Conservation (phyloP, 768 basidiomycete species). For the Amyloporia xantha region DNA sequence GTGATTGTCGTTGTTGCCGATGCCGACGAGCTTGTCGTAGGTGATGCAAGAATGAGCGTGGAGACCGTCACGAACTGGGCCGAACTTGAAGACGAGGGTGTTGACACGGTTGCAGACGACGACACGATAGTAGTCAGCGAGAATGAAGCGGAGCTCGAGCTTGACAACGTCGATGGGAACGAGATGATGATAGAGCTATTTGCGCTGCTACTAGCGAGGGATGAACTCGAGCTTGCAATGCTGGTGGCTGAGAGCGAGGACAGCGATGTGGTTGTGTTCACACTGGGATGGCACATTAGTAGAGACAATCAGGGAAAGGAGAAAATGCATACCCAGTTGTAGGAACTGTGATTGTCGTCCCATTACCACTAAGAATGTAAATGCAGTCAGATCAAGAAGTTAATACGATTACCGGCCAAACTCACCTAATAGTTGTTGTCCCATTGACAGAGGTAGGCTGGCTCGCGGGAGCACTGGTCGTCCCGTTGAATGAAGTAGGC, state of each 20-base stretch:
- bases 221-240: no score
- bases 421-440: no score
- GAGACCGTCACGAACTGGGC: conserved; percentile 30
- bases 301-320: not conserved
- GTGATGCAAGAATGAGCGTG: conserved; percentile 25
- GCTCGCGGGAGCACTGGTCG: not conserved
- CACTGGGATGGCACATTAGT: not conserved
- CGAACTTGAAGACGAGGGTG: conserved; percentile 24
- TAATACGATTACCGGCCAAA: no score
- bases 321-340: not conserved
- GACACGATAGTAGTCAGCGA: conserved; percentile 5
- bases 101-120: conserved; percentile 10
- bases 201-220: conserved; percentile 4
- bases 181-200: conserved; percentile 23
- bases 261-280: not conserved
- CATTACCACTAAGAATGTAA: no score
- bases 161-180: conserved; percentile 21
- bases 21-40: conserved; percentile 16
- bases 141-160: conserved; percentile 9
- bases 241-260: conserved; percentile 2
- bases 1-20: conserved; percentile 19
- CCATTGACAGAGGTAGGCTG: not conserved
- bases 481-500: not conserved
- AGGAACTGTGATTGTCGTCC: no score
- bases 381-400: no score